phyloP scores from a whole-genome alignment of 495 filamentous ascomycete genomes.

The Geopyxis carbonaria region DNA sequence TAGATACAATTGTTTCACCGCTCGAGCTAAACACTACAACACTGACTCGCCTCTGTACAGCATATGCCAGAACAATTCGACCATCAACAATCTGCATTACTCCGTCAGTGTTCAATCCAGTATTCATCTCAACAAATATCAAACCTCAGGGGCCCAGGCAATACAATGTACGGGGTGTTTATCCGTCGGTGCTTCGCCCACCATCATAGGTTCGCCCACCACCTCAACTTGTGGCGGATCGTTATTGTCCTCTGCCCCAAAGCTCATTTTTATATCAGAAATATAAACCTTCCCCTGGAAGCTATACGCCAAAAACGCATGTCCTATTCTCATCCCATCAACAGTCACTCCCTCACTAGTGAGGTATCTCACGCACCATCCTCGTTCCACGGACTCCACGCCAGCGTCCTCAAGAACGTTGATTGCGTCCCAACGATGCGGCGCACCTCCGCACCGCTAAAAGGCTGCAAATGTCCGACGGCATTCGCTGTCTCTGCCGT shows the following conservation, averaged over 20 bases:
- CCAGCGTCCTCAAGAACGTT: slow-evolving; percentile 23
- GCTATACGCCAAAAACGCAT: slow-evolving; percentile 27
- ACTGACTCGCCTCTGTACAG: slow-evolving; percentile 18
- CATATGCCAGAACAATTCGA: slow-evolving; percentile 19
- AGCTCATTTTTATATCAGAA: slow-evolving; percentile 12
- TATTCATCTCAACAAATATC: neutral
- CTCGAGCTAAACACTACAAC: slow-evolving; percentile 20
- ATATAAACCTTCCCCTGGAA: slow-evolving; percentile 21
- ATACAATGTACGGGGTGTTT: slow-evolving; percentile 18
- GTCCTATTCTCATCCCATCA: slow-evolving; percentile 1
- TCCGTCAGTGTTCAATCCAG: neutral
- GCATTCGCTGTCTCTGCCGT: slow-evolving; percentile 20
- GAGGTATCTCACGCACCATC: slow-evolving; percentile 1
- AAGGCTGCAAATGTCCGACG: slow-evolving; percentile 17
- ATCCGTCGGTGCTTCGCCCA: slow-evolving; percentile 21
- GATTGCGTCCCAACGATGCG: slow-evolving; percentile 8
- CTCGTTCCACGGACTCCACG: slow-evolving; percentile 28
- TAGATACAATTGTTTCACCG: slow-evolving; percentile 18
- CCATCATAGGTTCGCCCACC: slow-evolving; percentile 8
- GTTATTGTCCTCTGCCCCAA: slow-evolving; percentile 13
- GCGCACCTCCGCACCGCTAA: slow-evolving; percentile 11
- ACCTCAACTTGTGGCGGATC: slow-evolving; percentile 11
- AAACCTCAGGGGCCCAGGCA: slow-evolving; percentile 21
- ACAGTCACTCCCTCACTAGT: neutral
- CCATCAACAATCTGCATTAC: no score